A percentile compares a stretch with the other conserved stretches of the same genome.
These are phyloP conservation scores for Candida pseudoviswanathii DNA, from an alignment of 1,139 yeast genomes.

Conservation along the genomic window DNA sequence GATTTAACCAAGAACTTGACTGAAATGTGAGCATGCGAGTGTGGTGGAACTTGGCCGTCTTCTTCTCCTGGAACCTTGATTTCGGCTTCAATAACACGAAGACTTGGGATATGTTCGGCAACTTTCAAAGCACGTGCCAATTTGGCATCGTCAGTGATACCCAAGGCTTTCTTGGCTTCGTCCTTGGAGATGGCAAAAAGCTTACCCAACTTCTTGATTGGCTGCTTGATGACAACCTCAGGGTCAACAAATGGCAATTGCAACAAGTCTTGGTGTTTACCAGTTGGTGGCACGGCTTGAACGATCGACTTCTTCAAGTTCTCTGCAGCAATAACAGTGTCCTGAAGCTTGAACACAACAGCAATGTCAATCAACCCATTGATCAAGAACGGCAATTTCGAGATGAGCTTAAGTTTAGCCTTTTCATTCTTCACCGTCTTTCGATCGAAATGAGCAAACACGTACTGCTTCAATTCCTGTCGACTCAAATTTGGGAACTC, in stretches of 20 bases:
- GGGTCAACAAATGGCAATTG: constrained; percentile 78
- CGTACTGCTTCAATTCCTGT: constrained; percentile 50
- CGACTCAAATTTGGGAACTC: constrained; percentile 41
- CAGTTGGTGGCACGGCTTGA: constrained; percentile 72
- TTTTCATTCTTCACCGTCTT: constrained; percentile 34
- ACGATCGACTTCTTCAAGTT: constrained; percentile 73
- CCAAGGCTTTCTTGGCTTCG: constrained; percentile 58
- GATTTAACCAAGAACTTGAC: constrained; percentile 78
- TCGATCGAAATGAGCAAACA: constrained; percentile 62
- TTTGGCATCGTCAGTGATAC: constrained; percentile 49
- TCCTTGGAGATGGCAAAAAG: constrained; percentile 58
- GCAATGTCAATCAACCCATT: constrained; percentile 82
- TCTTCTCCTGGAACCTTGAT: constrained; percentile 90
- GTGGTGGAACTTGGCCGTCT: constrained; percentile 60
- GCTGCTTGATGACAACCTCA: constrained; percentile 43
- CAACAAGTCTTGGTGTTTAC: constrained; percentile 61
- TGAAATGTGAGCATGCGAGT: constrained; percentile 71
- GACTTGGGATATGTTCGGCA: constrained; percentile 68
- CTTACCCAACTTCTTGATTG: constrained; percentile 65
- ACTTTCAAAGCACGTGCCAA: constrained; percentile 54
- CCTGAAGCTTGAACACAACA: constrained; percentile 72
- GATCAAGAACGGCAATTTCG: constrained; percentile 66
- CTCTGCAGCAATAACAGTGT: constrained; percentile 59
- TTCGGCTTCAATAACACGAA: constrained; percentile 69
- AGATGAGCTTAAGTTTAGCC: constrained; percentile 57